A percentile compares a stretch with the other conserved stretches of the same genome.
Conservation (phyloP, 2,329 filamentous ascomycete species). For the Colletotrichum sojae region DNA sequence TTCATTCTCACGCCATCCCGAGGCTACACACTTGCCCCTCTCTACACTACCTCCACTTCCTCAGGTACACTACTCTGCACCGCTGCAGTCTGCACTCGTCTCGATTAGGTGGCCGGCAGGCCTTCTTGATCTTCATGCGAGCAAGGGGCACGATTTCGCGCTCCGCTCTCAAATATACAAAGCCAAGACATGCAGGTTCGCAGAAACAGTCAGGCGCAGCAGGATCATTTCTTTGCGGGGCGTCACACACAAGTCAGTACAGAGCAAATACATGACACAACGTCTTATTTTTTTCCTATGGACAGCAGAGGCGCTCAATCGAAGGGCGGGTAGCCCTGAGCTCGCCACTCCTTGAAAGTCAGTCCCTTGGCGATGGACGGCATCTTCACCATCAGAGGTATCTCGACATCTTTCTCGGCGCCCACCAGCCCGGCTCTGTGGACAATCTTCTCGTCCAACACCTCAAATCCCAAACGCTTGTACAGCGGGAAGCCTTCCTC, state of each 20-base stretch:
- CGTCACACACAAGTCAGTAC: background rate
- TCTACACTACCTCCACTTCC: background rate
- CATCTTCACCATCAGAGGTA: conserved; percentile 60
- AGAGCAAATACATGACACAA: conserved; percentile 5
- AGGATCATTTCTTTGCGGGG: conserved; percentile 7
- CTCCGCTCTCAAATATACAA: conserved; percentile 18
- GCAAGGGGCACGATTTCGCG: conserved; percentile 20
- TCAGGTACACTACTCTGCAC: background rate
- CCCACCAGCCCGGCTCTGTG: conserved; percentile 54
- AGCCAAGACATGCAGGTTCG: conserved; percentile 24
- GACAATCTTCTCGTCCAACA: conserved; percentile 55
- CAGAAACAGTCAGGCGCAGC: conserved; percentile 22
- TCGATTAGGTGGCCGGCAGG: conserved; percentile 13
- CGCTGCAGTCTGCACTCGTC: background rate
- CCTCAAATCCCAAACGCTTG: conserved; percentile 59
- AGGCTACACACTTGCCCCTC: background rate
- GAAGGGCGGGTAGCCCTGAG: conserved; percentile 38
- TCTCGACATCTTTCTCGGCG: conserved; percentile 53
- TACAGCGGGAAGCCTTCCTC: conserved; percentile 58
- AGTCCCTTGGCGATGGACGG: conserved; percentile 50
- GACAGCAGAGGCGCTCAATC: conserved; percentile 14
- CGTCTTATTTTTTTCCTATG: conserved; percentile 6
- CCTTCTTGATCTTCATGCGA: conserved; percentile 27
- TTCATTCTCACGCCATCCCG: conserved; percentile 15
- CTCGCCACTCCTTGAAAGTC: conserved; percentile 53